Evolutionary conservation across 306 rosid species (phyloP).

Genomic region (Prunus mume): DNA sequence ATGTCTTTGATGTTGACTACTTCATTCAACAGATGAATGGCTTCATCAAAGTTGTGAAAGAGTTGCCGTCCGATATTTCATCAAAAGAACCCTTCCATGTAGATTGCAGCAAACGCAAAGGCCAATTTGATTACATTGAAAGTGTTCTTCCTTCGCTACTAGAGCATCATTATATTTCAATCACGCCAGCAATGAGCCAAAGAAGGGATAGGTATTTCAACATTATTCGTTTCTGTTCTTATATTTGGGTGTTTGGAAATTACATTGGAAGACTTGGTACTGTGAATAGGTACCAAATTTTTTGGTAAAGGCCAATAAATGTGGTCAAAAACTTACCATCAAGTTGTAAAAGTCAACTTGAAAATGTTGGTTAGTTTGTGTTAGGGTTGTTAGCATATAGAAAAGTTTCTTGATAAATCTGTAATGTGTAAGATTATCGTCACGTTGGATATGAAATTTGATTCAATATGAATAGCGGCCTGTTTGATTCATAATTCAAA

Average conservation of each 20-base stretch:
- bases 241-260: background rate
- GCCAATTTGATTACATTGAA: conserved; percentile 84
- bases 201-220: conserved; percentile 81
- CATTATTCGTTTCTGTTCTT: background rate
- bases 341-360: background rate
- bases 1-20: conserved; percentile 81
- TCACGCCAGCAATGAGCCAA: conserved; percentile 91
- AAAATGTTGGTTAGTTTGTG: background rate
- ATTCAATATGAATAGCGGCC: background rate
- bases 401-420: background rate
- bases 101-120: conserved; percentile 92
- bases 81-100: conserved; percentile 70
- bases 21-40: conserved; percentile 68
- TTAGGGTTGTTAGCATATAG: background rate
- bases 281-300: background rate
- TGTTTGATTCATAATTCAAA: background rate
- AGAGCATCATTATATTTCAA: conserved; percentile 73
- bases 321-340: too few relatives aligned
- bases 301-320: background rate
- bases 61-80: conserved; percentile 63
- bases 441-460: background rate
- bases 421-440: background rate
- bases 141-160: conserved; percentile 73
- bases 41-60: conserved; percentile 65
- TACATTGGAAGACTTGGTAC: background rate